Evolutionary conservation across 441 rosid species (phyloP), one percentile per base, ranked within the genome.

Genomic region (Raphanus hybrid): DNA sequence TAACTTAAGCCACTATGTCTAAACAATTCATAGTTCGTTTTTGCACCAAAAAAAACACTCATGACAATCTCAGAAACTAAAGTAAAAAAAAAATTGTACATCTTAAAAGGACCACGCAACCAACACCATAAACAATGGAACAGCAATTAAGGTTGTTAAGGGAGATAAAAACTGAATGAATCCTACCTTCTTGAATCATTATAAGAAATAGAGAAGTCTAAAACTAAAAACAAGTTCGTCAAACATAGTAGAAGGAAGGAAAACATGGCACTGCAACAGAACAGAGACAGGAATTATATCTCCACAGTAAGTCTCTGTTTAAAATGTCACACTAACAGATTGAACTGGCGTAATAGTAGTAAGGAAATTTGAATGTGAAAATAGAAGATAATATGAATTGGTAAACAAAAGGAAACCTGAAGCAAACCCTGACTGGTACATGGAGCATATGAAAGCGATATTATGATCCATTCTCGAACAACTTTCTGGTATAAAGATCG

Each of bases 361-460:
- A 68, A 69, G 60, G 60, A 64, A 55, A 11, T 55, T 27, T 5
- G 26, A 58, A 70, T 75, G 29, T 26, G 43, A 67, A 41, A 10
- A 50, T 69, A 61, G 58, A 74, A 64, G 71, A 66, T 18, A 37
- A 73, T 5, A 64, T 27, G 15, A 69, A 34, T 11, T 18, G 52
- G 64, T 14, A 12, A 35, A 69, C 4, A 69, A 65, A 70, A 70
- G 57, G 26, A 54, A 54, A 93, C 98, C 98, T 93, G 98, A 75
- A 93, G 92, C 74, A 93, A 86, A 69, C 98, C 98, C 86, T 93
- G 98, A 82, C 85, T 91, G 16, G 98, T 93, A 84, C 98, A 93
- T 12, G 98, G 98, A 73, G 97, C 96, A 84, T 86, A 79, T 67
- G 97, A 93, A 61, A 93, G 87, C 39, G 96, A 90, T 79, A 83